These are phyloP conservation scores for Sarocladium oryzae DNA, from an alignment of 2,329 filamentous ascomycete species.

Conservation along the genomic window DNA sequence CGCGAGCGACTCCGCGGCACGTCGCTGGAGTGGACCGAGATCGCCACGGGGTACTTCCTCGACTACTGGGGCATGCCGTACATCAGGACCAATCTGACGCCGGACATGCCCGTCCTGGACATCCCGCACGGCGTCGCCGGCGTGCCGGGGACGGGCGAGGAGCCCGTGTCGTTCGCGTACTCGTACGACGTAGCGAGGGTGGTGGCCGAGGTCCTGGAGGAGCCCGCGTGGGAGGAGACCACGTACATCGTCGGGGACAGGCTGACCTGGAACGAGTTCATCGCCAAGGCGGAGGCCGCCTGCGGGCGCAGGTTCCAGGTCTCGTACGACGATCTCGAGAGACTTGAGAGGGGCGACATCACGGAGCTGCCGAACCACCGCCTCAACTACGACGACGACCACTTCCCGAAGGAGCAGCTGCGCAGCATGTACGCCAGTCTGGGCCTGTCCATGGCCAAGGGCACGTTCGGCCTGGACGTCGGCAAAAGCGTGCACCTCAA, in stretches of 20 bases:
- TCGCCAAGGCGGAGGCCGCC: slow-evolving; percentile 1
- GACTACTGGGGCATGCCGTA: slow-evolving; percentile 32
- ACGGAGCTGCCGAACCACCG: slow-evolving; percentile 1
- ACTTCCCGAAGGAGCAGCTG: slow-evolving; percentile 3
- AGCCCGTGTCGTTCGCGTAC: background rate
- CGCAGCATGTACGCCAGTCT: background rate
- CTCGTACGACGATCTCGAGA: background rate
- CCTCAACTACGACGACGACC: background rate
- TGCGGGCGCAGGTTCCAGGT: slow-evolving; percentile 3
- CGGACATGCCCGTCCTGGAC: background rate
- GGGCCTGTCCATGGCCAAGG: background rate
- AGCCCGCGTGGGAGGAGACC: background rate
- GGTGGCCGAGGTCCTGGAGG: background rate
- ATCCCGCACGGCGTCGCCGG: slow-evolving; percentile 1
- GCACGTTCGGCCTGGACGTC: background rate
- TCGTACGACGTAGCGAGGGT: background rate
- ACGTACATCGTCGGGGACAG: slow-evolving; percentile 3
- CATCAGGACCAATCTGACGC: slow-evolving; percentile 7
- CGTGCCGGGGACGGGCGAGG: slow-evolving; percentile 6
- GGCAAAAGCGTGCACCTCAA: background rate
- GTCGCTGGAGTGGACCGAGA: background rate
- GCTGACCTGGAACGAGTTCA: slow-evolving; percentile 9
- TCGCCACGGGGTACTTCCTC: slow-evolving; percentile 35
- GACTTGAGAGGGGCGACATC: background rate
- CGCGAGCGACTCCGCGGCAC: background rate